Evolutionary conservation across 331 rosid genomes (phyloP), one percentile per base, ranked within the genome.

Genomic region (Malus hybrid): DNA sequence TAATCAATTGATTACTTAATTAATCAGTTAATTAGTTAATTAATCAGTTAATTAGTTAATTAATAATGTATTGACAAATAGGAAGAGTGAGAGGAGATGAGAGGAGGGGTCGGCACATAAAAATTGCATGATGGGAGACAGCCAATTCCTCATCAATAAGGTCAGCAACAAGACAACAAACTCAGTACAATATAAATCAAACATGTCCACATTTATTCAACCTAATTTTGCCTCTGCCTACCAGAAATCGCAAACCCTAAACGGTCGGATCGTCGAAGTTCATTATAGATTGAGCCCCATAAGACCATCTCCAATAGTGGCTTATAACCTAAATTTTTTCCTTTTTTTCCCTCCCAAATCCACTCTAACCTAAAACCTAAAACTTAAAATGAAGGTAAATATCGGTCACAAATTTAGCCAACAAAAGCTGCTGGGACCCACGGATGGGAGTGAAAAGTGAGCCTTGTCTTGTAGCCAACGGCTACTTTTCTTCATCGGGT

Each of bases 101-200:
- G 69, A 46, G 27, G 31, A 52, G 72, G 13, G n/a, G 65, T 15
- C 15, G 63, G 36, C 69, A 69, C 60, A 29, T 50, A 9, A 9
- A 52, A 31, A 10, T 6, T 15, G 70, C 52, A n/a, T 19, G 52
- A n/a, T 16, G 28, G 52, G 46, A 7, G 70, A 65, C 29, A n/a
- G 50, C 29, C 52, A 34, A 66, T 66, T 34, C 70, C 70, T 66
- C 52, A 66, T 10, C 22, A 27, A 33, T 50, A 78, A 39, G 0
- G 46, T 52, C 57, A 42, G 55, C 15, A 65, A 54, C n/a, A 64
- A 64, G 67, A 78, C 62, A 65, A 77, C 71, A 77, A 77, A 77
- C 2, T 69, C 80, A 69, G 64, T 59, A 69, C 28, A 42, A 31
- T 5, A 50, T 64, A 18, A 16, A 62, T 28, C n/a, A 32, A 31